These are phyloP conservation scores for Hibiscus trionum DNA, from an alignment of 345 rosid species.

Conservation along the genomic window DNA sequence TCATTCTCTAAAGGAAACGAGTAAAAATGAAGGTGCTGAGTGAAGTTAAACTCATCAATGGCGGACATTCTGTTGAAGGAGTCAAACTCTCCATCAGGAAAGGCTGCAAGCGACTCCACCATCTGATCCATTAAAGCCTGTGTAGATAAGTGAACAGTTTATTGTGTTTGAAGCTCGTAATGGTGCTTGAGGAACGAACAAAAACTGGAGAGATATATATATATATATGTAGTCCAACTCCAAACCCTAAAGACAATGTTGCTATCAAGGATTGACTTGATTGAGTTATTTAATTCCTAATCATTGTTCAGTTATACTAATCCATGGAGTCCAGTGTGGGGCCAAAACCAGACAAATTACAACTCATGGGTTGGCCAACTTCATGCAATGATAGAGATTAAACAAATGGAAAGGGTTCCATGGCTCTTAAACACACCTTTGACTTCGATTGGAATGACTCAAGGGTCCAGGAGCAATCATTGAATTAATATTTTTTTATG, in stretches of 20 bases:
- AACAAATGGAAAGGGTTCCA: constrained; percentile 9
- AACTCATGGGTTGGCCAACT: constrained; percentile 41
- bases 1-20: constrained; percentile 21
- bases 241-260: constrained; percentile 11
- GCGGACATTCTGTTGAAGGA: constrained; percentile 29
- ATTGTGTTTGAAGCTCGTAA: constrained; percentile 11
- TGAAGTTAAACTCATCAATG: constrained; percentile 24
- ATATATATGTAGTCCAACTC: background rate
- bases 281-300: constrained; percentile 17
- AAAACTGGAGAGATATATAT: constrained; percentile 23
- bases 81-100: constrained; percentile 45
- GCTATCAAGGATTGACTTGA: constrained; percentile 36
- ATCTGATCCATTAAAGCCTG: background rate
- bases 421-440: too few relatives aligned
- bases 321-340: constrained; percentile 45
- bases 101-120: constrained; percentile 40
- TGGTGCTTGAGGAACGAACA: constrained; percentile 17
- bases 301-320: constrained; percentile 23
- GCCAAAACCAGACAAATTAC: constrained; percentile 38
- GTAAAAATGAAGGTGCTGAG: constrained; percentile 12
- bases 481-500: too few relatives aligned
- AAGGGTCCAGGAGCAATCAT: too few relatives aligned
- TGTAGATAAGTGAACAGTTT: background rate
- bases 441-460: too few relatives aligned
- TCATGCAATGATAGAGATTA: constrained; percentile 27